Percentiles rank a stretch among this genome's conserved stretches.
These are phyloP conservation scores for Pythium aphanidermatum DNA, from an alignment of 352 stramenopile species.

Conservation along the genomic window DNA sequence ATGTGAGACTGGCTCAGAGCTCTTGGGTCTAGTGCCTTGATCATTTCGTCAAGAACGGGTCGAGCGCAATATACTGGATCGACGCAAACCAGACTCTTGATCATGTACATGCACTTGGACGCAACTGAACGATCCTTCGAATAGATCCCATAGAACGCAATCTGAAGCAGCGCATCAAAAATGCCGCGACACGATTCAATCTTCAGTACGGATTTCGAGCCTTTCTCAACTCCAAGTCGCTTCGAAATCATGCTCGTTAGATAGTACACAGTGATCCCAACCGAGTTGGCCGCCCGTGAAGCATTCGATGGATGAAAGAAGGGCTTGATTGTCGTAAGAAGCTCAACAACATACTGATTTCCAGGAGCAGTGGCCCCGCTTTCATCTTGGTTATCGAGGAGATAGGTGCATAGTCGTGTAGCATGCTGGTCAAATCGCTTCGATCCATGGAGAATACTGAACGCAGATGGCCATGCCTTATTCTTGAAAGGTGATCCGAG, in stretches of 20 bases:
- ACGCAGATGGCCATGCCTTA: constrained; percentile 47
- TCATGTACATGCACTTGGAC: constrained; percentile 62
- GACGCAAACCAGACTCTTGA: constrained; percentile 63
- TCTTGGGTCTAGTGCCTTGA: constrained; percentile 57
- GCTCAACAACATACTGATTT: constrained; percentile 48
- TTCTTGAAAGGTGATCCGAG: constrained; percentile 56
- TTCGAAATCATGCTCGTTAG: constrained; percentile 40
- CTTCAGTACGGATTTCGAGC: constrained; percentile 11
- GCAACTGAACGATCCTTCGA: constrained; percentile 57
- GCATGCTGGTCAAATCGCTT: constrained; percentile 52
- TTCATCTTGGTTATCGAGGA: constrained; percentile 26
- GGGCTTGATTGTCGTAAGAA: constrained; percentile 48
- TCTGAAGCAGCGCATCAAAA: constrained; percentile 42
- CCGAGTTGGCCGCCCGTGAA: constrained; percentile 41
- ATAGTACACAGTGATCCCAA: constrained; percentile 52
- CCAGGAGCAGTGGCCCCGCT: constrained; percentile 10
- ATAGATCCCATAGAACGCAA: constrained; percentile 66
- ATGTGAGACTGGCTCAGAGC: constrained; percentile 70
- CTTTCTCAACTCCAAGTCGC: constrained; percentile 52
- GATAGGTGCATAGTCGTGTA: constrained; percentile 49
- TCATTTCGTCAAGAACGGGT: constrained; percentile 60
- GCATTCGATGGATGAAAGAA: constrained; percentile 78
- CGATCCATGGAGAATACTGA: constrained; percentile 37
- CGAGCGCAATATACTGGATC: constrained; percentile 31
- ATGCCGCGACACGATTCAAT: constrained; percentile 29